These are phyloP conservation scores for Ambrosiella beaveri DNA, from an alignment of 2,329 filamentous ascomycete species.

Conservation along the genomic window DNA sequence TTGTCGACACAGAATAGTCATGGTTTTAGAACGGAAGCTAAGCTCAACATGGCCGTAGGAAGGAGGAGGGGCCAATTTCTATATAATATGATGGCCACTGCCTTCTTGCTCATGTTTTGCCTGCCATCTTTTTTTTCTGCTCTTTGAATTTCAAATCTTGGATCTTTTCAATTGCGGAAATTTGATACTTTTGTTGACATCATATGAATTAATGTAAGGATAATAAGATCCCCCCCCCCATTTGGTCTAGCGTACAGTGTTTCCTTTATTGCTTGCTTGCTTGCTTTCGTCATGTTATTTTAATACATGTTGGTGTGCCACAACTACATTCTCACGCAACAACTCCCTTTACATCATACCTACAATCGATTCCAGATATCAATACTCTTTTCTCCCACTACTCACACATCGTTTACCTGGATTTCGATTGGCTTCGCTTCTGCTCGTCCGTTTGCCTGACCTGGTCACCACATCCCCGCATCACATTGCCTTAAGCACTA, in stretches of 20 bases:
- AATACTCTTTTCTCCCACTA: neutral
- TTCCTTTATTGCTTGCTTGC: neutral
- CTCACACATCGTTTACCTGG: neutral
- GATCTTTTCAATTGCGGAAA: neutral
- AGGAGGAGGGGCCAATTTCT: neutral
- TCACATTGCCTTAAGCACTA: conserved; percentile 5
- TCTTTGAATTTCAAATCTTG: neutral
- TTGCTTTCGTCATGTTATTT: neutral
- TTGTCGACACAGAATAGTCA: neutral
- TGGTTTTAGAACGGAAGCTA: neutral
- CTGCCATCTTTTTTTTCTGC: neutral
- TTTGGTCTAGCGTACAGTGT: neutral
- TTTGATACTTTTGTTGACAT: neutral
- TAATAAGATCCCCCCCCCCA: neutral
- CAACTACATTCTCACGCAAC: neutral
- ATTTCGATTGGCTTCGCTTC: conserved; percentile 6
- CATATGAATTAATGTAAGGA: neutral
- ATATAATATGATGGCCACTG: no score
- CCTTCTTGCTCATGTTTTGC: neutral
- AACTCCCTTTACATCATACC: neutral
- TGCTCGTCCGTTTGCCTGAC: neutral
- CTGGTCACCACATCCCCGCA: conserved; percentile 9
- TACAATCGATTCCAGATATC: neutral
- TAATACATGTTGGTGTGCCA: neutral
- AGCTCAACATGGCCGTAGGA: neutral